Base-by-base conservation (phyloP, 2,329 filamentous ascomycete species). In the Ciborinia camelliae region DNA sequence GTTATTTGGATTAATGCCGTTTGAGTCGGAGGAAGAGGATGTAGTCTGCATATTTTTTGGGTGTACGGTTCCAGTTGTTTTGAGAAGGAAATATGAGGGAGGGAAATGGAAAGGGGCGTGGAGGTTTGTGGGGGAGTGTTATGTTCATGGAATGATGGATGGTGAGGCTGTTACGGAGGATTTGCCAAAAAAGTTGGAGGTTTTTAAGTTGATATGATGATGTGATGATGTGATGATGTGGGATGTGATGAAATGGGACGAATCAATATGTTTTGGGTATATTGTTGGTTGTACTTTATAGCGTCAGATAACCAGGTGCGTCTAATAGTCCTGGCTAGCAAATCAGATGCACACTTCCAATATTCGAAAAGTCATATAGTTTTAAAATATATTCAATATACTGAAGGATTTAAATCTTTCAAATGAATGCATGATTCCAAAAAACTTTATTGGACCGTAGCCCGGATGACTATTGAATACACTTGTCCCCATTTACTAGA, bases 101-200 rank as follows among this genome's bases (percentile, higher is more conserved):
- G 50, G 32, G 26, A 50, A 28, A 12, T 51, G 32, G 3, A 23
- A 28, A 10, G 39, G 55, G 30, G 32, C 15, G 18, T 67, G 23
- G 28, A 47, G 50, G 26, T 65, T 71, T 18, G 51, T 69, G 35
- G 70, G 70, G 2, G 70, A 69, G 45, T 68, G 65, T n/a, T 70
- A 68, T 61, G 66, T 68, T 10, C 63, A 69, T 61, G 68, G 65
- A 2, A 68, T 69, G 65, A 70, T 71, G 70, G 70, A 68, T 51
- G 65, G 68, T 2, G 58, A 61, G 35, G 47, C 58, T 20, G 47
- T 61, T 10, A 37, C 47, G 15, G 47, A 47, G 8, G 47, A 61
- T 28, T 61, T 45, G 58, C 58, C 58, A n/a, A 61, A 51, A 26
- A 51, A 28, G n/a, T 30, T 51, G 18, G 43, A 37, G 14, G 26